These are phyloP conservation scores for Coemansia sp. DNA, from an alignment of 192 early-diverging fungal species.

Conservation along the genomic window DNA sequence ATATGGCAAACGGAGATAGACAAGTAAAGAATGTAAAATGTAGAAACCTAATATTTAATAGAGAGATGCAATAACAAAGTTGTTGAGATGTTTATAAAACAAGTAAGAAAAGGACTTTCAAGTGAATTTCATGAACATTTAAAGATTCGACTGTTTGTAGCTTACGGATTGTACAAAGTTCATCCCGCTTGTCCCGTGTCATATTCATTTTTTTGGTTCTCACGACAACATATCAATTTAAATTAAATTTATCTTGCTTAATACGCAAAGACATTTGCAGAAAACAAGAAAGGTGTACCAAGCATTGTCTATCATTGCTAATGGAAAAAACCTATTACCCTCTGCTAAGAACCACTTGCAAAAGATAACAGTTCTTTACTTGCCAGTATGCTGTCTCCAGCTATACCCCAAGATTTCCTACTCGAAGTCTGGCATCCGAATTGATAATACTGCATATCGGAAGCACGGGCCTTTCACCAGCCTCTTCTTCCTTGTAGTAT, in stretches of 20 bases:
- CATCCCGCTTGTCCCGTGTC: background rate
- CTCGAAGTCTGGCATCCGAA: background rate
- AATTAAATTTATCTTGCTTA: background rate
- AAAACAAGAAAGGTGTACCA: no score
- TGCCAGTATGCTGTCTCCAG: no score
- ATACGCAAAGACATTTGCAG: no score
- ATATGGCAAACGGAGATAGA: no score
- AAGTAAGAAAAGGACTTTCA: background rate
- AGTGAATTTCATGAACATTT: background rate
- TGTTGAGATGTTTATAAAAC: background rate
- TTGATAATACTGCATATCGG: background rate
- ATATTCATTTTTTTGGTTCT: background rate
- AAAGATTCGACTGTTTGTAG: no score
- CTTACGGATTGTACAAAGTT: no score
- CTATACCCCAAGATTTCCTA: conserved; percentile 27
- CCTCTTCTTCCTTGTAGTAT: conserved; percentile 13
- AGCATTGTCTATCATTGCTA: no score
- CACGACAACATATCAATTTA: background rate
- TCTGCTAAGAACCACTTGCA: no score
- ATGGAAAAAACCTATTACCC: no score
- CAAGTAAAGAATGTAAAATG: no score
- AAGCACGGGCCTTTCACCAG: background rate
- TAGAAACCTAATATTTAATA: no score
- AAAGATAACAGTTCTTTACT: no score
- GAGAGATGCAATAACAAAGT: background rate